Evolutionary conservation across 106 monocot species (phyloP).

Genomic region (Gastrodia elata): DNA sequence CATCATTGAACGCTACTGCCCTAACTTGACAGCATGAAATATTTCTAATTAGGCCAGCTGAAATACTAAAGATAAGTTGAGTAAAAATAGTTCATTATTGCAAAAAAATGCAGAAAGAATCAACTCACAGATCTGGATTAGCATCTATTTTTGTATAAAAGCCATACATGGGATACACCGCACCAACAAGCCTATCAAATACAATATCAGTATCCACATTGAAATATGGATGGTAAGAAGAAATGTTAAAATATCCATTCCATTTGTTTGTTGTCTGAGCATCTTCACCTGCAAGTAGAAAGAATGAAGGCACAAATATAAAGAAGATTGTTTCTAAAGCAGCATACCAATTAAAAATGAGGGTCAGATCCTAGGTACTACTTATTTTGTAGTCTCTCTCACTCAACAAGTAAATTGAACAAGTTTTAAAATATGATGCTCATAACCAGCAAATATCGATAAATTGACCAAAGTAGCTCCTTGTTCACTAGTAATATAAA

Average conservation of each 20-base stretch:
- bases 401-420: not conserved
- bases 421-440: not conserved
- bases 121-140: slow-evolving; percentile 91
- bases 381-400: not conserved
- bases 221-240: slow-evolving; percentile 86
- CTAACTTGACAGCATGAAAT: slow-evolving; percentile 1
- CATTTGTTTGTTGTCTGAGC: slow-evolving; percentile 43
- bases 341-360: not conserved
- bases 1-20: not conserved
- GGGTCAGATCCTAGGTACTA: not conserved
- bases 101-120: not conserved
- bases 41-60: not conserved
- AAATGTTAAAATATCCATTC: slow-evolving; percentile 75
- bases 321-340: not conserved
- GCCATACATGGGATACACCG: slow-evolving; percentile 63
- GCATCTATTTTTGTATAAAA: slow-evolving; percentile 72
- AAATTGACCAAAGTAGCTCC: not conserved
- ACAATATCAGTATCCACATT: slow-evolving; percentile 90
- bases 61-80: not conserved
- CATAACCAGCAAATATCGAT: not conserved
- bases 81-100: not conserved
- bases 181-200: slow-evolving; percentile 70
- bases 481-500: no score
- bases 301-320: not conserved
- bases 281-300: slow-evolving; percentile 36